Evolutionary conservation across 1,284 basidiomycete species (phyloP).

Genomic region (Dichomitus squalens): DNA sequence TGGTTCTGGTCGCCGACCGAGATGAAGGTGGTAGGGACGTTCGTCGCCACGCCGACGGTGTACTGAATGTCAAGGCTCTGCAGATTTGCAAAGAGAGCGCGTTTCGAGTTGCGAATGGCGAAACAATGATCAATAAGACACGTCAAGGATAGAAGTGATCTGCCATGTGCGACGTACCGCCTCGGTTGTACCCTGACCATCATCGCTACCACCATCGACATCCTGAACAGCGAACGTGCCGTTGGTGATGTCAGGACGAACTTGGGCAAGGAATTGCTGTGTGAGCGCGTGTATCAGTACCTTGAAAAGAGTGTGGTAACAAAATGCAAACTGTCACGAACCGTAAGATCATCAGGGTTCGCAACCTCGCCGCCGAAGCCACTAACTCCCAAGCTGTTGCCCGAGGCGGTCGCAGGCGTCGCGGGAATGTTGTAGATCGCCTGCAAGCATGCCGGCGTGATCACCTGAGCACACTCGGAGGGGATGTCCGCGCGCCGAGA

Average conservation of each 20-base stretch:
- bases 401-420: constrained; percentile 42
- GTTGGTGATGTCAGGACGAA: constrained; percentile 49
- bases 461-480: constrained; percentile 24
- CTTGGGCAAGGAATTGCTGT: constrained; percentile 52
- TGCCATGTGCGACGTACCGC: constrained; percentile 17
- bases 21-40: constrained; percentile 31
- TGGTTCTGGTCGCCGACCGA: constrained; percentile 23
- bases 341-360: constrained; percentile 50
- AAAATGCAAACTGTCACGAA: constrained; percentile 12
- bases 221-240: constrained; percentile 23
- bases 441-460: constrained; percentile 58
- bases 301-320: background rate
- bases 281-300: background rate
- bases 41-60: constrained; percentile 63
- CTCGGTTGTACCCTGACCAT: constrained; percentile 23
- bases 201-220: constrained; percentile 35
- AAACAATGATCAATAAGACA: background rate
- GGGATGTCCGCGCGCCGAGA: constrained; percentile 19
- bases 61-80: constrained; percentile 65
- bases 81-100: too few species aligned
- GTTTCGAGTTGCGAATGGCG: background rate
- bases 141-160: constrained; percentile 7
- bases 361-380: constrained; percentile 61
- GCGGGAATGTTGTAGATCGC: constrained; percentile 55
- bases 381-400: constrained; percentile 56